Percentiles rank a stretch among this genome's conserved stretches.
Conservation (phyloP, 73 alveolate species). For the Tetrahymena malaccensis region DNA sequence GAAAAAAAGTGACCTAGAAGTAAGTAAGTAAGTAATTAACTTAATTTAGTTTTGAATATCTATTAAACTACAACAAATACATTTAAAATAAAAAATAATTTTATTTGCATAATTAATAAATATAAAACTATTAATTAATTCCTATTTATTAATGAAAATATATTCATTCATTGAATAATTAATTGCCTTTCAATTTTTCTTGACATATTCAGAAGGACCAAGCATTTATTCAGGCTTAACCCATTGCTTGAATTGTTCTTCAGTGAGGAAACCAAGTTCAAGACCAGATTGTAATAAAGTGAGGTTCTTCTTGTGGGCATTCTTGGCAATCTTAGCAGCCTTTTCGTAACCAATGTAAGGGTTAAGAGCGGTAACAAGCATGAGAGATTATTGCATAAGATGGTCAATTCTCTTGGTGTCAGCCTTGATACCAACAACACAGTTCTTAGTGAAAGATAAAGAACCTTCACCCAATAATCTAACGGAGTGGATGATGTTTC, state of each 20-base stretch:
- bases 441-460: conserved; percentile 81
- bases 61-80: not conserved
- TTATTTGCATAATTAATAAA: not conserved
- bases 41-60: not conserved
- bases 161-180: not conserved
- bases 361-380: conserved; percentile 98
- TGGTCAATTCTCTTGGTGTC: conserved; percentile 58
- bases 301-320: conserved; percentile 82
- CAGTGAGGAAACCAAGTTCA: conserved; percentile 67
- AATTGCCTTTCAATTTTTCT: not conserved
- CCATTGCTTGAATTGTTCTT: conserved; percentile 79
- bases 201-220: conserved; percentile 27
- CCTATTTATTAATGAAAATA: not conserved
- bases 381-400: conserved; percentile 69
- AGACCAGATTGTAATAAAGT: conserved; percentile 83
- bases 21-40: too few species aligned
- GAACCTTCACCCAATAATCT: conserved; percentile 93
- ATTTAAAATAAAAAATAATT: too few species aligned
- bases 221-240: conserved; percentile 43
- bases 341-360: conserved; percentile 96
- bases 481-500: conserved; percentile 87
- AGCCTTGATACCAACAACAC: conserved; percentile 86
- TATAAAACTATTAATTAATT: not conserved
- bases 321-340: conserved; percentile 96
- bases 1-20: not conserved